Conservation (phyloP, 306 rosid species). For the Prunus dulcis region DNA sequence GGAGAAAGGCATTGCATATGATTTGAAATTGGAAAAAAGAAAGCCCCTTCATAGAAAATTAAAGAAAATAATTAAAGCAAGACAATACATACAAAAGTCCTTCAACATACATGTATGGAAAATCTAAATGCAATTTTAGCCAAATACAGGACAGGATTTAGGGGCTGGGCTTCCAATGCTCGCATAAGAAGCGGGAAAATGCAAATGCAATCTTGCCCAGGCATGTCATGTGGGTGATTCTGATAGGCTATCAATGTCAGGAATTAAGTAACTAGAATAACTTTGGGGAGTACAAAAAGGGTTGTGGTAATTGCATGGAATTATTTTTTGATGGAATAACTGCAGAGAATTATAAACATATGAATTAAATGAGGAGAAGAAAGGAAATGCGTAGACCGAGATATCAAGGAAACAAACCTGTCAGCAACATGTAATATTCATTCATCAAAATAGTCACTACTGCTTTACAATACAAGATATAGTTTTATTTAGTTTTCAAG, state of each 20-base stretch:
- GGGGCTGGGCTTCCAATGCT: neutral
- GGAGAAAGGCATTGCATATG: neutral
- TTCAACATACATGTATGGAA: neutral
- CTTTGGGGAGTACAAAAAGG: neutral
- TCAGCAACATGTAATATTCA: neutral
- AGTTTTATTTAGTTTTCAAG: too few species aligned
- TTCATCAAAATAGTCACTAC: neutral
- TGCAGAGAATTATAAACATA: neutral
- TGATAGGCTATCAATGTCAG: neutral
- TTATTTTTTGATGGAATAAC: too few species aligned
- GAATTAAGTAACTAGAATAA: neutral
- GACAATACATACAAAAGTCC: neutral
- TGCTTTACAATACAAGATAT: neutral
- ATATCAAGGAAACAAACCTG: neutral
- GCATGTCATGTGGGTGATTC: neutral
- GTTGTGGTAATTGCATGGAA: neutral
- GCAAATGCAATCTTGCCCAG: neutral
- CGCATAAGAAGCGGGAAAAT: neutral
- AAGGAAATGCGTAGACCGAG: neutral
- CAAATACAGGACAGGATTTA: neutral
- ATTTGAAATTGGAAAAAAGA: neutral
- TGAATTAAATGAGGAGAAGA: neutral
- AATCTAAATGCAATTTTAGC: neutral
- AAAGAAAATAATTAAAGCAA: neutral
- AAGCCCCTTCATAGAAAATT: neutral